Conservation (phyloP, 106 monocot species). For the Phalaenopsis equestris region DNA sequence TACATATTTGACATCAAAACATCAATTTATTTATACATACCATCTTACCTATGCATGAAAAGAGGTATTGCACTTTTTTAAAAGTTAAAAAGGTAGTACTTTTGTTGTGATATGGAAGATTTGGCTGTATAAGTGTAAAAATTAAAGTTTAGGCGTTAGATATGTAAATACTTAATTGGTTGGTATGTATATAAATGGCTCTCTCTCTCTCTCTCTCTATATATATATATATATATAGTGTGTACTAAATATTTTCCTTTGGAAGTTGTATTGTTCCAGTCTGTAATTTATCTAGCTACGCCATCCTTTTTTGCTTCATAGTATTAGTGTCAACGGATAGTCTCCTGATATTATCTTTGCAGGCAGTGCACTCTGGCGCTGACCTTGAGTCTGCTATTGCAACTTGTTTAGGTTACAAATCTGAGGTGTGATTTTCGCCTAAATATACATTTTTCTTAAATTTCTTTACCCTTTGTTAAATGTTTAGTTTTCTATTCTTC, state of each 20-base stretch:
- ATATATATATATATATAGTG: no score
- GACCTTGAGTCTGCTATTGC: conserved; percentile 98
- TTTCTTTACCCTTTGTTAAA: conserved; percentile 6
- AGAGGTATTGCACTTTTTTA: no score
- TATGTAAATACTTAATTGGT: no score
- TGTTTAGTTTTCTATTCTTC: conserved; percentile 14
- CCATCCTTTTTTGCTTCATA: conserved; percentile 3
- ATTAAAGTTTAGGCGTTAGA: no score
- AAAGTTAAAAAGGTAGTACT: no score
- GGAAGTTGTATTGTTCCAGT: background rate
- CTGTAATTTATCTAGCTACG: background rate
- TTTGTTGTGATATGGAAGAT: no score
- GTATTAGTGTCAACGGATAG: background rate
- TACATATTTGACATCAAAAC: no score
- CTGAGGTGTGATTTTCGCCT: conserved; percentile 48
- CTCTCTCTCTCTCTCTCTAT: no score
- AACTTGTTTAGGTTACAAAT: conserved; percentile 85
- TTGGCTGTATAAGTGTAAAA: no score
- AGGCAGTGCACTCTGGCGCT: conserved; percentile 99
- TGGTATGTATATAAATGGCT: no score
- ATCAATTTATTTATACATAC: no score
- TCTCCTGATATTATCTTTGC: background rate
- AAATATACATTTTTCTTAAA: background rate
- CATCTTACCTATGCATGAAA: no score
- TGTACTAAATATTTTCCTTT: background rate